Conservation (phyloP, 352 stramenopile genomes). For the Phytophthora melonis region DNA sequence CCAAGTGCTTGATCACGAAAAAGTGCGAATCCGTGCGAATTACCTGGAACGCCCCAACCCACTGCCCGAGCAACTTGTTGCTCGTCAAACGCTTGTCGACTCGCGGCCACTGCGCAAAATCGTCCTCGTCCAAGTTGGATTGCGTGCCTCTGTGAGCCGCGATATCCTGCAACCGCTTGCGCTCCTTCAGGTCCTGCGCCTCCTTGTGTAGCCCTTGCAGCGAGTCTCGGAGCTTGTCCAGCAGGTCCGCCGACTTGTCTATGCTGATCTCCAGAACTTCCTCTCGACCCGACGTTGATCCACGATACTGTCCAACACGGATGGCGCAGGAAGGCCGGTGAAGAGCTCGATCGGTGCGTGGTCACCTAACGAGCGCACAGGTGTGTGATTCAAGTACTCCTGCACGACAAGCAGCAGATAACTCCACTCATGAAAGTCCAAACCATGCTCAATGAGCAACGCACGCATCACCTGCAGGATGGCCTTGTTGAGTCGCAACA, state of each 20-base stretch:
- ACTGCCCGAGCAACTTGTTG: conserved; percentile 5
- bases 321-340: not conserved
- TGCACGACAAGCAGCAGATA: not conserved
- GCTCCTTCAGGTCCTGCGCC: conserved; percentile 13
- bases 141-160: not conserved
- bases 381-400: not conserved
- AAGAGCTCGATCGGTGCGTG: not conserved
- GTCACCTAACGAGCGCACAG: not conserved
- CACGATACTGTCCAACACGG: not conserved
- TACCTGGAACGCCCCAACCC: conserved; percentile 9
- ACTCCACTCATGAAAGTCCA: conserved; percentile 2
- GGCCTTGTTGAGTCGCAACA: not conserved
- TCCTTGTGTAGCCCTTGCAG: conserved; percentile 21
- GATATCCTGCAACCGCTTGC: conserved; percentile 6
- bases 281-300: not conserved
- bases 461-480: no score
- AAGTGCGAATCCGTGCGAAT: not conserved
- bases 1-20: conserved; percentile 4
- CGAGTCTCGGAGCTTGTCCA: conserved; percentile 4
- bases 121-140: conserved; percentile 4
- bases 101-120: conserved; percentile 16
- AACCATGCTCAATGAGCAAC: not conserved
- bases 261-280: not conserved
- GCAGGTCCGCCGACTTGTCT: not conserved
- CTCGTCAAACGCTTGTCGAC: conserved; percentile 1